Percentiles rank a stretch among this genome's conserved stretches.
Evolutionary conservation across 2,329 filamentous ascomycete species (phyloP).

Genomic region (Ceratocystis smalleyi): DNA sequence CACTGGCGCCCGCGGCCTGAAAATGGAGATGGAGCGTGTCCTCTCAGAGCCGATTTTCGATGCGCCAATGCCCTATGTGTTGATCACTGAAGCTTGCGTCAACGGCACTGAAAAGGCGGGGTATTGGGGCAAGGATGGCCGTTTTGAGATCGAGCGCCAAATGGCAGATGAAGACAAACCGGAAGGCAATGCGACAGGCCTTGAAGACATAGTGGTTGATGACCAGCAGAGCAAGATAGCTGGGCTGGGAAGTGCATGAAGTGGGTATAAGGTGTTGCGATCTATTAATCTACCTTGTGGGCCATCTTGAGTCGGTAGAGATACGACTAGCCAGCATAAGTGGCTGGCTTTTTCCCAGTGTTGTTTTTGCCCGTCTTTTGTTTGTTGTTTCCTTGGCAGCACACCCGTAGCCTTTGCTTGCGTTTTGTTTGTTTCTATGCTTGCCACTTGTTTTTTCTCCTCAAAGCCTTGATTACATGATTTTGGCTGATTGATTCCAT

Average conservation of each 20-base stretch:
- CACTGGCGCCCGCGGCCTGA: constrained; percentile 65
- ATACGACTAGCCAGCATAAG: background rate
- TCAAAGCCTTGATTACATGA: background rate
- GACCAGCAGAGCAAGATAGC: constrained; percentile 29
- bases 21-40: constrained; percentile 67
- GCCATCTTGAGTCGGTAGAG: background rate
- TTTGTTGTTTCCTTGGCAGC: background rate
- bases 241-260: constrained; percentile 33
- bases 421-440: background rate
- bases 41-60: constrained; percentile 71
- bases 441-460: background rate
- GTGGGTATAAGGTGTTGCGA: background rate
- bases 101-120: constrained; percentile 42
- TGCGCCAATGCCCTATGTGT: constrained; percentile 58
- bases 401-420: background rate
- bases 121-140: constrained; percentile 55
- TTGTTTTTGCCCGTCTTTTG: background rate
- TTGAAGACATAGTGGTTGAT: background rate
- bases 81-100: constrained; percentile 57
- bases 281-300: background rate
- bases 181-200: constrained; percentile 15
- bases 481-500: background rate
- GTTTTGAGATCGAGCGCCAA: constrained; percentile 52
- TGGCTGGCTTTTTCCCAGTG: background rate
- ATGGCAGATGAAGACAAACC: constrained; percentile 45